phyloP scores from a whole-genome alignment of 495 filamentous ascomycete species.

The Filosporella fistucella region DNA sequence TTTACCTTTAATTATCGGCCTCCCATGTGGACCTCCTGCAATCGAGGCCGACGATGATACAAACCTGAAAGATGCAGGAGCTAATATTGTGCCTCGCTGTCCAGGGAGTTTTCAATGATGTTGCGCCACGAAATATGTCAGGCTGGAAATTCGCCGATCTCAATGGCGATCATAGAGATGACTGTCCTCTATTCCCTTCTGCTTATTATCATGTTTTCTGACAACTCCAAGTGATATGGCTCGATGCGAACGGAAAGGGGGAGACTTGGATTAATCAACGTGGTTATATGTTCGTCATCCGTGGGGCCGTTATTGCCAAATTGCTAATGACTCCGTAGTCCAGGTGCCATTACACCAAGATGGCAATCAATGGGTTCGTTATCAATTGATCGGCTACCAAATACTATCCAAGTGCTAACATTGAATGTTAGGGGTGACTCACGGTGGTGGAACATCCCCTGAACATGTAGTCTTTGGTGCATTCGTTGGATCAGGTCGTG shows the following conservation, averaged over 20 bases:
- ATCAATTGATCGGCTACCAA: too few relatives aligned
- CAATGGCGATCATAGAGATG: neutral
- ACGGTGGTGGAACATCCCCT: neutral
- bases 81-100: too few relatives aligned
- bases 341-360: neutral
- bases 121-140: too few relatives aligned
- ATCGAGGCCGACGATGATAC: too few relatives aligned
- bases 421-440: neutral
- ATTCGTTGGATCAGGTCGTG: neutral
- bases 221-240: neutral
- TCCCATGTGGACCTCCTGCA: too few relatives aligned
- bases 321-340: too few relatives aligned
- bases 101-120: too few relatives aligned
- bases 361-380: neutral
- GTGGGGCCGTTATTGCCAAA: neutral
- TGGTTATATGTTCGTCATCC: neutral
- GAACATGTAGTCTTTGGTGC: neutral
- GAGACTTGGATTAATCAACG: neutral
- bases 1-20: too few relatives aligned
- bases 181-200: too few relatives aligned
- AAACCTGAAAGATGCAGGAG: too few relatives aligned
- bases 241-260: neutral
- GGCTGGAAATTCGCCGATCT: neutral
- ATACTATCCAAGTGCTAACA: neutral
- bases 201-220: too few relatives aligned